Evolutionary conservation across 306 rosid genomes (phyloP), one percentile per base, ranked within the genome.

Genomic region (Cicer chorassanicum): DNA sequence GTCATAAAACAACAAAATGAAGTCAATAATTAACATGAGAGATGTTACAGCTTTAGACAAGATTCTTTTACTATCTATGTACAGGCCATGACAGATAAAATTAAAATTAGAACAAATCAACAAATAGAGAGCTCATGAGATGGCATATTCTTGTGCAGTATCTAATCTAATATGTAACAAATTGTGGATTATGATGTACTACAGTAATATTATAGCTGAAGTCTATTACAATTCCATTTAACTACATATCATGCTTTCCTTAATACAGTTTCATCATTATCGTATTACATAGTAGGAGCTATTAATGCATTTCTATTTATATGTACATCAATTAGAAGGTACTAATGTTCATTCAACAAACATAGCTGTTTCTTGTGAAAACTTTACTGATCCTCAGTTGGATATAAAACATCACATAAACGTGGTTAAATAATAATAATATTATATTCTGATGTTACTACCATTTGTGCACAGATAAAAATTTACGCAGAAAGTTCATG

Each of bases 361-460:
- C 16, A 9, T 68, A 69, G 29, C 34, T 51, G 24, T 34, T 59
- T 41, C 49, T 67, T 41, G 46, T 29, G 36, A 67, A 59, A 16
- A 69, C 39, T 16, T 29, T 5, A 8, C n/a, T 14, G 19, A 64
- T 73, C 74, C 53, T 67, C 39, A 43, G 36, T 67, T 11, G 51
- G 73, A 54, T 69, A 71, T 57, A 69, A 72, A 66, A 73, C 55
- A 50, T 24, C 34, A 45, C 16, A 73, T 15, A 42, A 41, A 56
- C 8, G 14, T 2, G 10, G 42, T 44, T 41, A 48, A 21, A 2
- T 8, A 69, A 70, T 9, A 38, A 65, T 64, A 70, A 13, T 71
- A 38, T n/a, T 70, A 6, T 36, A 13, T 15, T 63, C 24, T 45
- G 14, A 49, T 2, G 15, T 44, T 60, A 71, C 60, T 14, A 60